phyloP scores from a whole-genome alignment of 768 basidiomycete species.

The Lentinula sp. region DNA sequence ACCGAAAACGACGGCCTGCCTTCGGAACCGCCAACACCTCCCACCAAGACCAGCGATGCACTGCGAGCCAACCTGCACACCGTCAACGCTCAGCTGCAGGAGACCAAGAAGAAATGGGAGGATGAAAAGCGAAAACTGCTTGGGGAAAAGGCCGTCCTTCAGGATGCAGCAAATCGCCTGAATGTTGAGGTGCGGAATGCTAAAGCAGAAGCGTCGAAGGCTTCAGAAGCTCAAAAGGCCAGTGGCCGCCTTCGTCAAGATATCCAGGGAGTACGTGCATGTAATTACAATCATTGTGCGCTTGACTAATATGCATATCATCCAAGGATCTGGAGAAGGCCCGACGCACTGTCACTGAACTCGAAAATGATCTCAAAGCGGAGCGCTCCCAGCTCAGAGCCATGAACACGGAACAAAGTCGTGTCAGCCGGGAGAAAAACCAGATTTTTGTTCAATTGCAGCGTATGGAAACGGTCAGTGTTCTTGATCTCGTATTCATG shows the following conservation, averaged over 20 bases:
- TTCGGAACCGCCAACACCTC: conserved; percentile 61
- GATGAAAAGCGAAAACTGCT: conserved; percentile 57
- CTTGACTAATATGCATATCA: neutral
- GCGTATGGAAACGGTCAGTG: conserved; percentile 62
- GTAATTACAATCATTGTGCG: neutral
- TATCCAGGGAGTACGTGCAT: conserved; percentile 47
- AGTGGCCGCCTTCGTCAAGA: conserved; percentile 42
- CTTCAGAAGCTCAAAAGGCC: conserved; percentile 44
- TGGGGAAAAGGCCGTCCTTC: conserved; percentile 67
- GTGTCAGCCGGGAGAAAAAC: conserved; percentile 58
- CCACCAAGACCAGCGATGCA: conserved; percentile 60
- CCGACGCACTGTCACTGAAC: conserved; percentile 54
- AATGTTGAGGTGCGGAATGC: conserved; percentile 52
- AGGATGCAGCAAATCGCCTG: conserved; percentile 64
- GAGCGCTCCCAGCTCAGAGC: conserved; percentile 64
- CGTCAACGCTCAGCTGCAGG: conserved; percentile 57
- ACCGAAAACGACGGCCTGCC: conserved; percentile 39
- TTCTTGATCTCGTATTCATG: neutral
- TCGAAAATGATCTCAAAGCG: conserved; percentile 64
- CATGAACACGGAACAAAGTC: conserved; percentile 58
- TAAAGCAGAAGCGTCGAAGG: conserved; percentile 52
- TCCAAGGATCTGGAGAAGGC: conserved; percentile 67
- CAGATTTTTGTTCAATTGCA: conserved; percentile 57
- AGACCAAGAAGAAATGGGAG: conserved; percentile 65
- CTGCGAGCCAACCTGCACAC: conserved; percentile 52